Evolutionary conservation across 1,284 basidiomycete species (phyloP).

Genomic region (Porodaedalea pini): DNA sequence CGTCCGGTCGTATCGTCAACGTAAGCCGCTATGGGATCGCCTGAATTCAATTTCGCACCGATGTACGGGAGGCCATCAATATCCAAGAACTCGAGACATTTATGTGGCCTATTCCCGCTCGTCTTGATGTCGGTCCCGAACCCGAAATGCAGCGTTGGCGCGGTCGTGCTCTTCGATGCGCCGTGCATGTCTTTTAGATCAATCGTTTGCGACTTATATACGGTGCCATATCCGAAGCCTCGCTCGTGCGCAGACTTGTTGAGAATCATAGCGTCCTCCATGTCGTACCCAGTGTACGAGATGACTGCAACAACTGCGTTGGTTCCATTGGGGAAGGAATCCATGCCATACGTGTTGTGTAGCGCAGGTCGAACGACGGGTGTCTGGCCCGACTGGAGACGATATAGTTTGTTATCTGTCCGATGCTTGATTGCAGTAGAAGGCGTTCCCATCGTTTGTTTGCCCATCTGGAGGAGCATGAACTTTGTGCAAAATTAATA

Average conservation of each 20-base stretch:
- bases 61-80: slow-evolving; percentile 83
- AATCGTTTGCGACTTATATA: slow-evolving; percentile 94
- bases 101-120: slow-evolving; percentile 53
- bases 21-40: slow-evolving; percentile 84
- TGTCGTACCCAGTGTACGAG: slow-evolving; percentile 99
- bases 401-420: slow-evolving; percentile 99
- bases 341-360: slow-evolving; percentile 97
- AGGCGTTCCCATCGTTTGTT: slow-evolving; percentile 99
- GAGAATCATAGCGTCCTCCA: slow-evolving; percentile 99
- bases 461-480: slow-evolving; percentile 79
- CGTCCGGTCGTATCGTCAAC: slow-evolving; percentile 82
- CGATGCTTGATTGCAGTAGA: slow-evolving; percentile 87
- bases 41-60: slow-evolving; percentile 68
- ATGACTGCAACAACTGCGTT: slow-evolving; percentile 99
- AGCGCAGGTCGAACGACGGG: slow-evolving; percentile 91
- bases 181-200: slow-evolving; percentile 84
- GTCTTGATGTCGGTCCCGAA: slow-evolving; percentile 73
- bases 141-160: slow-evolving; percentile 80
- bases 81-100: slow-evolving; percentile 65
- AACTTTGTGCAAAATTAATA: neutral
- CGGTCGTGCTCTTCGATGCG: slow-evolving; percentile 49
- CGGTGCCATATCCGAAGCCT: slow-evolving; percentile 94
- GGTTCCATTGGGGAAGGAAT: slow-evolving; percentile 96
- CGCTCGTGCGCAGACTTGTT: slow-evolving; percentile 99
- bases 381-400: slow-evolving; percentile 92